Base-by-base conservation (phyloP, 805 yeast species). In the Ogataea chonburiensis region DNA sequence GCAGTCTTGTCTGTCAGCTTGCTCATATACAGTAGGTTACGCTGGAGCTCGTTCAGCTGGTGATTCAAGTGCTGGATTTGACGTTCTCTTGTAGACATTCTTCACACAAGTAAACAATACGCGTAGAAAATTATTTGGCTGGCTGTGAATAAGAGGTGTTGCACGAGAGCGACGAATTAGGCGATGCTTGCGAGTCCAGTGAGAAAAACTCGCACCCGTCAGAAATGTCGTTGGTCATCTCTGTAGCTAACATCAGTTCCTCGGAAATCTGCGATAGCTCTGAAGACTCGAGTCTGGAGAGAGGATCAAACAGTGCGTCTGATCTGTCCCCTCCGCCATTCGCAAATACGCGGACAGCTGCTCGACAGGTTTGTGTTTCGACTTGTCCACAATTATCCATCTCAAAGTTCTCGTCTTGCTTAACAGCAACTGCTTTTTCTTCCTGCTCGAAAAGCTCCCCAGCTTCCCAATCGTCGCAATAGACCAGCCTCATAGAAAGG, bases 401-500 rank as follows among this genome's bases (percentile, higher is more conserved):
- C 15, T 50, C 55, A 4, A 53, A 24, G 4, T 42, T 38, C 5
- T 45, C 44, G 7, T 37, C 21, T 7, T 31, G 17, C 5, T 39
- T 53, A 2, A 61, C 50, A 0, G 74, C 66, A 4, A 64, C 47
- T 26, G 57, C 54, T 4, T 61, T 60, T 3, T 65, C 50, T 2
- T 75, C 71, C 45, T 60, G 67, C 41, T 71, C 68, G 17, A 68
- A 61, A 8, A 46, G 31, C 3, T 61, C 58, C 1, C 81, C 32
- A 3, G 80, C 78, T 23, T 75, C 67, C 3, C 31, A 38, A 3
- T 73, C 74, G 40, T 73, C 75, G 23, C n/a, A 16, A 29, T 68
- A 76, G 40, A 73, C 34, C 32, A 78, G 53, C 40, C 75, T 63
- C 66, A 77, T 64, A 0, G 73, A 61, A 24, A 77, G 48, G 34